A percentile compares a stretch with the other conserved stretches of the same genome.
These are phyloP conservation scores for Kregervanrija fluxuum DNA, from an alignment of 805 yeast genomes.

Conservation along the genomic window DNA sequence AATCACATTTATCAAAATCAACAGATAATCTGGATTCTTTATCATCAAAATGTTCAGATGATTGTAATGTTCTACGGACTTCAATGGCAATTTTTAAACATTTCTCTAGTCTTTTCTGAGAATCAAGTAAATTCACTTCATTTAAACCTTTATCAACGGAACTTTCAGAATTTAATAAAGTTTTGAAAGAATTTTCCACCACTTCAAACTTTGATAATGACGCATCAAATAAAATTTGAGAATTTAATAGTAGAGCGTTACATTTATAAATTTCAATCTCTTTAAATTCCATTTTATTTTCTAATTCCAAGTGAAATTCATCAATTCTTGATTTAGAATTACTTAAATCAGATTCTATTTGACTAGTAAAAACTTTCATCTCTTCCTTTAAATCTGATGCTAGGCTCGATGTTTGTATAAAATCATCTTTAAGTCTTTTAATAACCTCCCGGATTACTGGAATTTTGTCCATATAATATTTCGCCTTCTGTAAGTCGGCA, in stretches of 20 bases:
- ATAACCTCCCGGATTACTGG: neutral
- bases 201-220: constrained; percentile 21
- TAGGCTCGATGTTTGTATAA: neutral
- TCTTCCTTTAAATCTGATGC: neutral
- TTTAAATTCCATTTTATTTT: constrained; percentile 13
- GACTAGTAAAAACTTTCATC: neutral
- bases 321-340: constrained; percentile 1
- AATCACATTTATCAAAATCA: too few relatives aligned
- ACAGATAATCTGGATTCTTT: too few relatives aligned
- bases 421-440: neutral
- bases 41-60: too few relatives aligned
- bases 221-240: constrained; percentile 24
- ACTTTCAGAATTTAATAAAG: neutral
- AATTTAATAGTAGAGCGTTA: constrained; percentile 17
- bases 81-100: constrained; percentile 15
- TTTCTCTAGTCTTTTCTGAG: constrained; percentile 9
- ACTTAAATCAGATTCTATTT: constrained; percentile 1
- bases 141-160: neutral
- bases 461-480: neutral
- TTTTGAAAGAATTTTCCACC: constrained; percentile 10
- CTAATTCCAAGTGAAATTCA: constrained; percentile 6
- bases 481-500: constrained; percentile 1
- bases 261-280: constrained; percentile 22
- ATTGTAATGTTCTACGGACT: constrained; percentile 8
- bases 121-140: neutral